Conservation (phyloP, 2,329 filamentous ascomycete genomes). For the Waltergamsia citrina region DNA sequence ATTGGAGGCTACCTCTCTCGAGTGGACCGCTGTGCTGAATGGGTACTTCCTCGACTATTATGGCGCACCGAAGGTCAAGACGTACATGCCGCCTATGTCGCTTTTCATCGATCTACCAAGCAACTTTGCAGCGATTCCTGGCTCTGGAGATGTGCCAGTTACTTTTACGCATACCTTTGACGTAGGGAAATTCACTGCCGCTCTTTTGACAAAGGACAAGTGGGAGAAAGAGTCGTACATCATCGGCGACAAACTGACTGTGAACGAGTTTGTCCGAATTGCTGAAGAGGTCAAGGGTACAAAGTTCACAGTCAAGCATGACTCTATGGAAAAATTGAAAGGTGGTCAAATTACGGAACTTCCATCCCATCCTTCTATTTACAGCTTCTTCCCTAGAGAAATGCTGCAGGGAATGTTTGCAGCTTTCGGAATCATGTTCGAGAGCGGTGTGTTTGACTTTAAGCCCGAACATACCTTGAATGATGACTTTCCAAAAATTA, state of each 20-base stretch:
- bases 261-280: slow-evolving; percentile 31
- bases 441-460: slow-evolving; percentile 12
- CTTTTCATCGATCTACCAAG: slow-evolving; percentile 33
- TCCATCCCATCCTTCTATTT: slow-evolving; percentile 12
- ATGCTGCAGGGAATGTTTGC: slow-evolving; percentile 10
- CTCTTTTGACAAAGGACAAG: slow-evolving; percentile 25
- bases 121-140: slow-evolving; percentile 36
- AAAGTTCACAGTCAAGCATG: slow-evolving; percentile 28
- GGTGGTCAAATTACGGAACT: slow-evolving; percentile 22
- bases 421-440: slow-evolving; percentile 6
- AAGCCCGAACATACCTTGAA: slow-evolving; percentile 12
- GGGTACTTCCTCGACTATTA: slow-evolving; percentile 38
- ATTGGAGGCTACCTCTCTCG: slow-evolving; percentile 1
- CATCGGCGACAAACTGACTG: slow-evolving; percentile 30
- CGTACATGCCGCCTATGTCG: slow-evolving; percentile 25
- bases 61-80: slow-evolving; percentile 22
- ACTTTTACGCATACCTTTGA: slow-evolving; percentile 39
- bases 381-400: slow-evolving; percentile 15
- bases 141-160: slow-evolving; percentile 31
- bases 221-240: slow-evolving; percentile 30
- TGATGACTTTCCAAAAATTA: slow-evolving; percentile 13
- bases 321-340: slow-evolving; percentile 22
- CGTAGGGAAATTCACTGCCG: slow-evolving; percentile 34
- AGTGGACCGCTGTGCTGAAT: slow-evolving; percentile 10
- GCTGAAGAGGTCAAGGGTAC: slow-evolving; percentile 29